phyloP scores from a whole-genome alignment of 208 protist species.

The Leishmania lainsoni region DNA sequence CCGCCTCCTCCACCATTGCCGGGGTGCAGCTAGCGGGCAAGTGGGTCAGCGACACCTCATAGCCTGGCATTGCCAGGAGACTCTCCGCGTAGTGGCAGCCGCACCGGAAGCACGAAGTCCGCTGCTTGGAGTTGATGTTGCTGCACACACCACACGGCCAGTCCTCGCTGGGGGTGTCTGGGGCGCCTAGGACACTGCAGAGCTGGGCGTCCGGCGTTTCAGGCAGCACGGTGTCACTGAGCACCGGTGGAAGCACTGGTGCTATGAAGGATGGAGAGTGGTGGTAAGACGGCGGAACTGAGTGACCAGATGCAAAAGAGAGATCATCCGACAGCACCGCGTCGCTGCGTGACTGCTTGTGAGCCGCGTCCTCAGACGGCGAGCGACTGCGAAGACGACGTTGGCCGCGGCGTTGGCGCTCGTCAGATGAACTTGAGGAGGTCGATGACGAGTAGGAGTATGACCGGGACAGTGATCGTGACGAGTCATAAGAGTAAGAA shows the following conservation, averaged over 20 bases:
- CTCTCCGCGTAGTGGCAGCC: conserved; percentile 44
- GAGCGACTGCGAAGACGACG: conserved; percentile 22
- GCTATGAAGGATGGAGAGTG: neutral
- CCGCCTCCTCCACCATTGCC: conserved; percentile 29
- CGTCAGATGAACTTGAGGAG: conserved; percentile 5
- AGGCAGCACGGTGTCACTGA: conserved; percentile 5
- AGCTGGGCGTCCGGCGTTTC: neutral
- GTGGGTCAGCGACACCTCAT: conserved; percentile 48
- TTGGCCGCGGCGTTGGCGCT: neutral
- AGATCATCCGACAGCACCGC: conserved; percentile 16
- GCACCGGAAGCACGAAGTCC: conserved; percentile 74
- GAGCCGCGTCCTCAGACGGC: neutral
- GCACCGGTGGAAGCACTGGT: conserved; percentile 14
- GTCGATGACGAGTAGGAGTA: conserved; percentile 12
- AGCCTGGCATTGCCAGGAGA: conserved; percentile 38
- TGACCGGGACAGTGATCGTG: conserved; percentile 13
- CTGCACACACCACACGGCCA: conserved; percentile 89
- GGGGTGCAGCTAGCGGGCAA: conserved; percentile 26
- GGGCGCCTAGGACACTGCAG: conserved; percentile 8
- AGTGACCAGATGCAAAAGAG: neutral
- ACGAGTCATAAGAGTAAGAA: conserved; percentile 24
- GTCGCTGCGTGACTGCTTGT: conserved; percentile 10
- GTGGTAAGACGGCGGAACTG: neutral
- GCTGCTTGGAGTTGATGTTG: conserved; percentile 77
- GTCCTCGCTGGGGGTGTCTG: conserved; percentile 40